Evolutionary conservation across 176 grass and related monocot species (phyloP), one percentile per base, ranked within the genome.

Genomic region (Carex myosuroides): DNA sequence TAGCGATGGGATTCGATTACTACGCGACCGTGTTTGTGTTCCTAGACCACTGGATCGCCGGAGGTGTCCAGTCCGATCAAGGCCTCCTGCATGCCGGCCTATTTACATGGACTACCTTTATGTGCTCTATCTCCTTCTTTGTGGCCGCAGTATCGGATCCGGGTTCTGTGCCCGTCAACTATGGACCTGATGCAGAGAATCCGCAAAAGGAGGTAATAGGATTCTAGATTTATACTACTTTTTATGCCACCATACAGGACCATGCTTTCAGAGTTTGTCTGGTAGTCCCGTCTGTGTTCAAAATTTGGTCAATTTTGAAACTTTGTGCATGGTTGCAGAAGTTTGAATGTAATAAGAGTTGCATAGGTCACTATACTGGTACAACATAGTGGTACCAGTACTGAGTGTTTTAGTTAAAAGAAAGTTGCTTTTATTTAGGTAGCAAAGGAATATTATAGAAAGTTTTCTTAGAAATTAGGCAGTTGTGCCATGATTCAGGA

Each of bases 1-100:
- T 71, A 18, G 24, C 88, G 77, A 85, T 91, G 64, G 87, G 66
- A 20, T 88, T 89, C n/a, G 96, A 79, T 18, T 99, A 90, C 73
- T 95, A 92, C 87, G 32, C 78, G 46, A 92, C 93, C 70, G 88
- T 99, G 61, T 95, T 99, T 85, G 85, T 93, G 60, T 90, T 90
- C 67, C 44, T 99, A 13, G 88, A 95, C 79, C 90, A 87, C 50
- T 93, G 89, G 93, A 79, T 99, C 64, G 88, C 86, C 84, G 91
- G 94, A 80, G 85, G 81, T 79, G 87, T 90, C 42, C 20, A 79
- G 64, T 79, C 87, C 24, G 89, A 66, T 69, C 44, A 13, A 50
- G 81, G 95, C 60, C 84, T 85, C 60, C 79, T 89, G 50, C 86
- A 95, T 80, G 89, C 88, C 2, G 83, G 80, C 22, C 55, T 82